Percentiles rank a stretch among this genome's conserved stretches.
These are phyloP conservation scores for Cymbopogon citratus DNA, from an alignment of 176 grass and related monocot species.

Conservation along the genomic window DNA sequence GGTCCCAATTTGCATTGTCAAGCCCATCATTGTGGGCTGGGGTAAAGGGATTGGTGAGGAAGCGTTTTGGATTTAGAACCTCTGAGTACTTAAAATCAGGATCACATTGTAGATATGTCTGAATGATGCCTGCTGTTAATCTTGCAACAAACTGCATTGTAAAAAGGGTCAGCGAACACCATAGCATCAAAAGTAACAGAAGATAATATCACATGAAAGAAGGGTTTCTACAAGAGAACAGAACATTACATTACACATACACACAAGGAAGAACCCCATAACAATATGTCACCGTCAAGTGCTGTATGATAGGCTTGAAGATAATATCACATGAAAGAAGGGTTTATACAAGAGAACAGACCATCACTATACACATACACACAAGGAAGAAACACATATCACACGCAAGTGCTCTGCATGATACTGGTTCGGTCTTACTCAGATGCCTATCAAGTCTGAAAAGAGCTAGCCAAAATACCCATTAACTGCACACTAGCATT, in stretches of 20 bases:
- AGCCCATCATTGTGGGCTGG: constrained; percentile 76
- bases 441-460: not conserved
- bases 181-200: constrained; percentile 3
- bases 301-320: not conserved
- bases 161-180: constrained; percentile 13
- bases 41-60: constrained; percentile 75
- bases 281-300: not conserved
- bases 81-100: constrained; percentile 80
- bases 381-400: not conserved
- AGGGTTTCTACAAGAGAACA: not conserved
- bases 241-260: not conserved
- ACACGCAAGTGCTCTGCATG: not conserved
- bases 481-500: constrained; percentile 15
- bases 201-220: not conserved
- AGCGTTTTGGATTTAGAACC: constrained; percentile 61
- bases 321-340: not conserved
- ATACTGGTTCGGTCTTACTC: not conserved
- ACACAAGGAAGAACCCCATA: not conserved
- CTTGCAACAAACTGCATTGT: constrained; percentile 61
- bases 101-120: constrained; percentile 67
- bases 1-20: constrained; percentile 94
- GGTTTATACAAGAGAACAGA: not conserved
- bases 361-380: no score
- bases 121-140: constrained; percentile 66
- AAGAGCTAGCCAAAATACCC: not conserved